Percentiles rank a stretch among this genome's conserved stretches.
Evolutionary conservation across 2,329 filamentous ascomycete genomes (phyloP).

Genomic region (Raffaelea albimanens): DNA sequence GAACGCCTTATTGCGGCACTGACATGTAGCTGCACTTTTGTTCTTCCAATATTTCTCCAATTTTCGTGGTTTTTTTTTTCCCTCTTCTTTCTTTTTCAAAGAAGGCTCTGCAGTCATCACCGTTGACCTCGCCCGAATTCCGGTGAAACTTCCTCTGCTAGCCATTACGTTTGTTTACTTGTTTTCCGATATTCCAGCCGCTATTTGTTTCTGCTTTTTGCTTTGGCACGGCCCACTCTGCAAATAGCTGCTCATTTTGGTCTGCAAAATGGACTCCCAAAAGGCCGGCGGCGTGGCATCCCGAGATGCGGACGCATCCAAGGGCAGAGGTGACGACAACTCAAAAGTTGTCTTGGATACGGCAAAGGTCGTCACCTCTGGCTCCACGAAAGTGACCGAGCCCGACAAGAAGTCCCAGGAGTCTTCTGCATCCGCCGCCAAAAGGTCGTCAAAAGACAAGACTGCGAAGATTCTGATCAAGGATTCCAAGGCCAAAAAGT

Average conservation of each 20-base stretch:
- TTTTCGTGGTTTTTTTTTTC: not conserved
- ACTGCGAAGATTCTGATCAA: conserved; percentile 18
- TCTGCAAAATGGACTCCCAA: conserved; percentile 15
- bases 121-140: too few relatives aligned
- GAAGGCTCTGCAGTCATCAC: too few relatives aligned
- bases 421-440: conserved; percentile 11
- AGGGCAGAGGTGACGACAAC: conserved; percentile 14
- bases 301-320: conserved; percentile 14
- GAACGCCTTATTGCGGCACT: too few relatives aligned
- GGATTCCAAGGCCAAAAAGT: conserved; percentile 19
- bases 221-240: not conserved
- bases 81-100: not conserved
- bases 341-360: conserved; percentile 14
- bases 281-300: conserved; percentile 13
- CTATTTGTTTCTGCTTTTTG: not conserved
- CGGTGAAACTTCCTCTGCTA: too few relatives aligned
- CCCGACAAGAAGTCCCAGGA: conserved; percentile 14
- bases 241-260: not conserved
- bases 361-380: not conserved
- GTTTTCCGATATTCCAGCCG: not conserved
- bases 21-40: too few relatives aligned
- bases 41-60: too few relatives aligned
- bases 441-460: conserved; percentile 13
- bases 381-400: not conserved
- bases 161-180: not conserved